Base-by-base conservation (phyloP, 352 stramenopile genomes). In the Discostella stelligera region DNA sequence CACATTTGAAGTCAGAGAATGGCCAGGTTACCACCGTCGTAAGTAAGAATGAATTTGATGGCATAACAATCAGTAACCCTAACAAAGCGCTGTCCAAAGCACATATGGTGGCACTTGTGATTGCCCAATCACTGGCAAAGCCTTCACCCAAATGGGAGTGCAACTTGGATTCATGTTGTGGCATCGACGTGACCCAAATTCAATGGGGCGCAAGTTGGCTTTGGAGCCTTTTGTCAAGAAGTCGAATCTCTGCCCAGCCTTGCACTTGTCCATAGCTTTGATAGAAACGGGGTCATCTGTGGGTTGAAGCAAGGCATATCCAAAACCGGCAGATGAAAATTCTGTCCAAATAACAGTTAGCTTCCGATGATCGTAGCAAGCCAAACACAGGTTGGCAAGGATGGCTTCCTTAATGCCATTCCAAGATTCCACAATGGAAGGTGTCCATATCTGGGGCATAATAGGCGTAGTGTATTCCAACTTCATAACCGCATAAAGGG, bases 111-210 rank as follows among this genome's bases (percentile, higher is more conserved):
- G 23, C 27, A 49, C 32, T 59, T 25, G 66, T 66, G 7, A 66
- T 66, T 1, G 55, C 54, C 54, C 50, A 66, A 39, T 74, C 66
- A 10, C 66, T 21, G 16, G 48, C 37, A 23, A 74, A 61, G 3
- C 20, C 58, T 69, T 82, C 66, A 16, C 74, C 74, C 1, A 82
- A 14, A 50, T 77, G 32, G 6, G 74, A 82, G 14, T 76, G 61
- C 0, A 77, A 37, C 0, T 23, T 23, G 0, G 2, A 27, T 41
- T 82, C 74, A n/a, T 39, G n/a, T 0, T 66, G 8, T 55, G 49
- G 14, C 39, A 56, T 2, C 37, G 39, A 18, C 59, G 44, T 6
- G 49, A 44, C 3, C 30, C 66, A 23, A 82, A 73, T 21, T 20
- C 54, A 18, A 69, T 41, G 6, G 66, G 59, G 6, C 60, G 46